Conservation (phyloP, 108 stramenopile genomes). For the Bacterosira constricta region DNA sequence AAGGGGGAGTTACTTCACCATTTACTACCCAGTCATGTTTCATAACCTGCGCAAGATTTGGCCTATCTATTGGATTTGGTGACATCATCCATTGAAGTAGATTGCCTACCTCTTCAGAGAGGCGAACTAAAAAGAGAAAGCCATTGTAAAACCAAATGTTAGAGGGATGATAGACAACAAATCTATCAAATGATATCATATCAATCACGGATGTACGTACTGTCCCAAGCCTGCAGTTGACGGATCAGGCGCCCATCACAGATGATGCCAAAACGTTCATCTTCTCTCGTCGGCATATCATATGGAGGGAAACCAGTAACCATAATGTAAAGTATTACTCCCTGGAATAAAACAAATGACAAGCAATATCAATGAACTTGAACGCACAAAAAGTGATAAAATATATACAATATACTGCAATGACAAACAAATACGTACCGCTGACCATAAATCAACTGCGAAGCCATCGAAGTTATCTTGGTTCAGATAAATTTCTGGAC, state of each 20-base stretch:
- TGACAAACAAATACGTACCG: slow-evolving; percentile 20
- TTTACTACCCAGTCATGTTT: slow-evolving; percentile 58
- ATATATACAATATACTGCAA: no score
- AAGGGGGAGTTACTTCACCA: slow-evolving; percentile 41
- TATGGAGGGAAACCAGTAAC: slow-evolving; percentile 94
- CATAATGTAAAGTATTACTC: slow-evolving; percentile 95
- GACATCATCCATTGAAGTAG: slow-evolving; percentile 63
- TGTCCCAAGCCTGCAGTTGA: slow-evolving; percentile 78
- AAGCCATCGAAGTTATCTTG: slow-evolving; percentile 85
- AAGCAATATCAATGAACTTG: no score
- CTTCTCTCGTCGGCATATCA: slow-evolving; percentile 72
- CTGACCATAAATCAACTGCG: slow-evolving; percentile 94
- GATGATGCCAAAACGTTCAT: slow-evolving; percentile 87
- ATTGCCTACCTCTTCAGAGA: slow-evolving; percentile 45
- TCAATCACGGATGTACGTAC: slow-evolving; percentile 14
- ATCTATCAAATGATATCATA: neutral
- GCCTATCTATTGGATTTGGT: slow-evolving; percentile 51
- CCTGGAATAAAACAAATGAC: slow-evolving; percentile 27
- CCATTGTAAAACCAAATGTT: neutral
- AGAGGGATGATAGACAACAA: neutral
- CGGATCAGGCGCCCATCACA: slow-evolving; percentile 61
- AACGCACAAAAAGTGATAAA: no score
- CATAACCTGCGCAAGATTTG: slow-evolving; percentile 58
- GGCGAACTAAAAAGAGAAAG: slow-evolving; percentile 10
- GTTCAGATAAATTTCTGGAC: slow-evolving; percentile 89